Conservation (phyloP, 805 yeast species). For the Scheffersomyces coipomensis region DNA sequence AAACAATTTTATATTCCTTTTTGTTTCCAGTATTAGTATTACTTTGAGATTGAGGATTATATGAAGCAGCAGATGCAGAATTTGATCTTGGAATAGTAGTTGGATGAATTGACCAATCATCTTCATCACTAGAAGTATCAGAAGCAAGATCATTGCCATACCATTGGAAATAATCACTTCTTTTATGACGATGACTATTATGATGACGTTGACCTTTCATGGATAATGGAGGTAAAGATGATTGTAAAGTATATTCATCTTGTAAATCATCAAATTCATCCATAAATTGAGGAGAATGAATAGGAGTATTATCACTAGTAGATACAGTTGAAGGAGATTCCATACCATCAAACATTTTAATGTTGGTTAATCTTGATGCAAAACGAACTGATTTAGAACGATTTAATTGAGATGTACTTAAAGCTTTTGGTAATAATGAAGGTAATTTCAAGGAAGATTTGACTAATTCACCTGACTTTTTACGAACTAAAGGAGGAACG, state of each 20-base stretch:
- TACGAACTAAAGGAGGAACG: slow-evolving; percentile 51
- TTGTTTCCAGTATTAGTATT: neutral
- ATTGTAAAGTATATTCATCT: slow-evolving; percentile 8
- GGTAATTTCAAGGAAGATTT: slow-evolving; percentile 68
- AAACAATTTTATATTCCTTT: neutral
- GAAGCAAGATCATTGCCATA: slow-evolving; percentile 17
- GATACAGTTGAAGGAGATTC: slow-evolving; percentile 68
- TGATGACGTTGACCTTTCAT: no score
- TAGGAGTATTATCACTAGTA: slow-evolving; percentile 48
- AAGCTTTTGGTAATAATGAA: slow-evolving; percentile 17
- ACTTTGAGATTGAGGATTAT: neutral
- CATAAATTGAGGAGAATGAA: slow-evolving; percentile 25
- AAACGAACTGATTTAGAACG: slow-evolving; percentile 58
- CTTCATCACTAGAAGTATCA: slow-evolving; percentile 20
- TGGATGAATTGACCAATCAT: slow-evolving; percentile 11
- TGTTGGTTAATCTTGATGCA: slow-evolving; percentile 57
- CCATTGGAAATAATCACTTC: slow-evolving; percentile 26
- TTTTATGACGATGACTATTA: slow-evolving; percentile 5
- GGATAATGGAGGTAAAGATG: slow-evolving; percentile 15
- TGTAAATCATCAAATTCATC: slow-evolving; percentile 9
- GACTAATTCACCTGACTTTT: slow-evolving; percentile 83
- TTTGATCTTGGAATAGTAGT: neutral
- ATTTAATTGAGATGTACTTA: slow-evolving; percentile 24
- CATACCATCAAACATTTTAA: slow-evolving; percentile 61
- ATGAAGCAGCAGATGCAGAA: neutral